phyloP scores from a whole-genome alignment of 768 basidiomycete genomes.

The Panellus pusillus region DNA sequence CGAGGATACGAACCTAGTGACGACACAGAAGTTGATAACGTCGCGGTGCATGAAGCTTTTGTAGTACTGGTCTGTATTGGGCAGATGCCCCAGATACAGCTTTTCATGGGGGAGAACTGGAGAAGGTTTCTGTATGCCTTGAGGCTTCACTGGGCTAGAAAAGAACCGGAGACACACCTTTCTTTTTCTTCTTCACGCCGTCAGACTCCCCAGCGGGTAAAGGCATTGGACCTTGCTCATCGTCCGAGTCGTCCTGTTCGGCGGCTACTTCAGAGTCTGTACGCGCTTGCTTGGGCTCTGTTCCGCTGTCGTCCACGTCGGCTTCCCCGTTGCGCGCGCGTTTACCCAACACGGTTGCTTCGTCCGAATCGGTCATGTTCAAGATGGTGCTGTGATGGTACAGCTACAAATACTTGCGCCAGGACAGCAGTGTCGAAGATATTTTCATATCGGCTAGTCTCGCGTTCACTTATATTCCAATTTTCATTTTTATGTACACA shows the following conservation, averaged over 20 bases:
- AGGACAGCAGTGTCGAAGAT: too few species aligned
- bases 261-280: constrained; percentile 19
- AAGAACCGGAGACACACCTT: constrained; percentile 51
- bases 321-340: constrained; percentile 43
- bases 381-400: not conserved
- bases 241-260: constrained; percentile 57
- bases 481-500: too few species aligned
- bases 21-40: constrained; percentile 81
- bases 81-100: constrained; percentile 89
- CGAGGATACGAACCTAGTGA: constrained; percentile 69
- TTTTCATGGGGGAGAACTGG: constrained; percentile 91
- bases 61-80: constrained; percentile 89
- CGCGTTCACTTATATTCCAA: too few species aligned
- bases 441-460: too few species aligned
- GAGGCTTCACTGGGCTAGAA: constrained; percentile 27
- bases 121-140: constrained; percentile 33
- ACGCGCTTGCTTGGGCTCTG: constrained; percentile 14
- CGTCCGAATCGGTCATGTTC: constrained; percentile 47
- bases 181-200: constrained; percentile 73
- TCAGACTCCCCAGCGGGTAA: constrained; percentile 41
- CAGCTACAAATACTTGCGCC: too few species aligned
- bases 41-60: constrained; percentile 99
- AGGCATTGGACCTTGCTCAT: constrained; percentile 89
- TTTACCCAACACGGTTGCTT: constrained; percentile 63
- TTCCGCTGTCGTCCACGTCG: constrained; percentile 27